Evolutionary conservation across 495 filamentous ascomycete genomes (phyloP).

Genomic region (Lasiosphaeria hispida): DNA sequence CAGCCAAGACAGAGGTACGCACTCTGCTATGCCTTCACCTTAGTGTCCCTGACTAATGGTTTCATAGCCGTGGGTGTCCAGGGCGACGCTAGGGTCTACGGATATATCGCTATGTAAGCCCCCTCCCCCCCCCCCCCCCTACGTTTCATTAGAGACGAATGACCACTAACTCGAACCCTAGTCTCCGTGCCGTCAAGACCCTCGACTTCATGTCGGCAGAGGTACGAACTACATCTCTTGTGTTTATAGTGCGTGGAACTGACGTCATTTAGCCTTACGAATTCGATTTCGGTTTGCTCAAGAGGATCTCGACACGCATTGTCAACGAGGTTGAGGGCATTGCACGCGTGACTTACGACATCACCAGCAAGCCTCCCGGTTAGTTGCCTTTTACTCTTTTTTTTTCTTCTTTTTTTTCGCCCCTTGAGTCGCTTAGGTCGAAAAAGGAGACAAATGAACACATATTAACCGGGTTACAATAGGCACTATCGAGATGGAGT

Average conservation of each 20-base stretch:
- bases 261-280: slow-evolving; percentile 43
- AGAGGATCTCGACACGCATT: slow-evolving; percentile 67
- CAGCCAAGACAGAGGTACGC: slow-evolving; percentile 64
- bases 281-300: slow-evolving; percentile 66
- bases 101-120: slow-evolving; percentile 32
- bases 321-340: slow-evolving; percentile 79
- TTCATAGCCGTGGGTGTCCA: slow-evolving; percentile 6
- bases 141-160: background rate
- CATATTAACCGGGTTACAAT: background rate
- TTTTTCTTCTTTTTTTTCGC: background rate
- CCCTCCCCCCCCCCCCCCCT: too few species aligned
- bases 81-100: slow-evolving; percentile 68
- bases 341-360: slow-evolving; percentile 49
- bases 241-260: background rate
- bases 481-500: slow-evolving; percentile 16
- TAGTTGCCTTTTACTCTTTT: background rate
- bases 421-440: too few species aligned
- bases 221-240: slow-evolving; percentile 2
- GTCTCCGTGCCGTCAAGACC: slow-evolving; percentile 69
- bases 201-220: slow-evolving; percentile 77
- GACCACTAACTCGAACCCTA: background rate
- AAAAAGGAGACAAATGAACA: too few species aligned
- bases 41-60: background rate
- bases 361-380: slow-evolving; percentile 78
- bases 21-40: slow-evolving; percentile 50